phyloP scores from a whole-genome alignment of 306 rosid genomes.

The Rosa chinensis region DNA sequence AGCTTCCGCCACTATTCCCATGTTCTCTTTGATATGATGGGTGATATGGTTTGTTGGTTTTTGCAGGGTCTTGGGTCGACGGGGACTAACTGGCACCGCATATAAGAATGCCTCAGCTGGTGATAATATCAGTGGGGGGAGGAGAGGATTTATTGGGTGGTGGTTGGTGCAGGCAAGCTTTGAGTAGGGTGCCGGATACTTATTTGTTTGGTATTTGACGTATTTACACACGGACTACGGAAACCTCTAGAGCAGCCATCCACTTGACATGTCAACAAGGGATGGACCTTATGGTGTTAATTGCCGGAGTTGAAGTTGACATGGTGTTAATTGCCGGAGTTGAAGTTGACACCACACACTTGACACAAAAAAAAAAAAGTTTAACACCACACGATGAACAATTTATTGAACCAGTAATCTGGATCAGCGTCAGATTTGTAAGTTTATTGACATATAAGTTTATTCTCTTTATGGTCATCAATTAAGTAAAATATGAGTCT shows the following conservation, averaged over 20 bases:
- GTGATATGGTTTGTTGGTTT: neutral
- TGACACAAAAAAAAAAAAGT: no score
- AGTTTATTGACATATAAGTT: no score
- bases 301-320: neutral
- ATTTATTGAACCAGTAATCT: neutral
- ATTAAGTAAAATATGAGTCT: neutral
- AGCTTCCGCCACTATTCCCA: conserved; percentile 78
- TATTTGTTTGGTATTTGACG: neutral
- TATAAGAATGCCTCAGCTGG: neutral
- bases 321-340: neutral
- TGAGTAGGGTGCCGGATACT: neutral
- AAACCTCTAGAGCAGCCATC: neutral
- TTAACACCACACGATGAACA: no score
- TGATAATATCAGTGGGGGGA: neutral
- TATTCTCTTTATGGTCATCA: no score
- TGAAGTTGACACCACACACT: no score
- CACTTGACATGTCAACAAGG: neutral
- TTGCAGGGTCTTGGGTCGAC: neutral
- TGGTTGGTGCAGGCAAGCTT: neutral
- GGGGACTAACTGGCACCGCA: neutral
- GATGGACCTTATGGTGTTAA: no score
- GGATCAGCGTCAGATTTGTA: no score
- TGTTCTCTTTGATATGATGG: neutral
- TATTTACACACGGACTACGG: neutral
- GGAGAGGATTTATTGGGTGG: neutral